Percentiles rank a stretch among this genome's conserved stretches.
phyloP scores from a whole-genome alignment of 225 moss, liverwort and hornwort genomes.

The Asterella californica region DNA sequence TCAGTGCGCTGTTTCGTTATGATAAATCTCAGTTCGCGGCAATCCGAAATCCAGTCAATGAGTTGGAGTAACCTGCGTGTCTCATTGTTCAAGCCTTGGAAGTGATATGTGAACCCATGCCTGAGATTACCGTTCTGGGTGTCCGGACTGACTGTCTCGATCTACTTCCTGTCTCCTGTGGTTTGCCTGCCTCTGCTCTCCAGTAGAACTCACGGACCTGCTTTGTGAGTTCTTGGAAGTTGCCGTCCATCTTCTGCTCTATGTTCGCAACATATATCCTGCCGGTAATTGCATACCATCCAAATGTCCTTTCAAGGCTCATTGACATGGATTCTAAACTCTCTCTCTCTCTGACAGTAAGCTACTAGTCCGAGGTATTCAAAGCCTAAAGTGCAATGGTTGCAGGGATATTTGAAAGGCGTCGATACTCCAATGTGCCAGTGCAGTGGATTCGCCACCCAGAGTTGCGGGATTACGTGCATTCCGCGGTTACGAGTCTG shows the following conservation, averaged over 20 bases:
- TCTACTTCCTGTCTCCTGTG: too few species aligned
- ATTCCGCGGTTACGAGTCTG: constrained; percentile 60
- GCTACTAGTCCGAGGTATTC: neutral
- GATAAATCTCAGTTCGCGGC: too few species aligned
- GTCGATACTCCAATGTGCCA: constrained; percentile 71
- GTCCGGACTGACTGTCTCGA: neutral
- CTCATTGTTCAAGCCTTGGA: neutral
- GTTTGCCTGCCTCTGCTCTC: constrained; percentile 21
- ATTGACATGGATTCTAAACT: neutral
- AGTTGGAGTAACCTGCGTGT: neutral
- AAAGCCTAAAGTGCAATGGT: neutral
- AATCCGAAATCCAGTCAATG: neutral
- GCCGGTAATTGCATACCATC: constrained; percentile 35
- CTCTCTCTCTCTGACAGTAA: neutral
- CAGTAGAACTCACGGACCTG: constrained; percentile 70
- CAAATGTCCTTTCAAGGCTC: neutral
- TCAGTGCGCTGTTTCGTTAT: neutral
- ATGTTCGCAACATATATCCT: constrained; percentile 73
- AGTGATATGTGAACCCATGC: neutral
- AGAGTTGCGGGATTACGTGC: constrained; percentile 78
- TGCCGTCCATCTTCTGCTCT: constrained; percentile 65
- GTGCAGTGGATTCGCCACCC: constrained; percentile 93
- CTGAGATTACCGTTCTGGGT: neutral
- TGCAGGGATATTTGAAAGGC: constrained; percentile 83
- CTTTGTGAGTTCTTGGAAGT: constrained; percentile 97